Evolutionary conservation across 2,329 filamentous ascomycete genomes (phyloP), one percentile per base, ranked within the genome.

Genomic region (Fusarium subglutinans): DNA sequence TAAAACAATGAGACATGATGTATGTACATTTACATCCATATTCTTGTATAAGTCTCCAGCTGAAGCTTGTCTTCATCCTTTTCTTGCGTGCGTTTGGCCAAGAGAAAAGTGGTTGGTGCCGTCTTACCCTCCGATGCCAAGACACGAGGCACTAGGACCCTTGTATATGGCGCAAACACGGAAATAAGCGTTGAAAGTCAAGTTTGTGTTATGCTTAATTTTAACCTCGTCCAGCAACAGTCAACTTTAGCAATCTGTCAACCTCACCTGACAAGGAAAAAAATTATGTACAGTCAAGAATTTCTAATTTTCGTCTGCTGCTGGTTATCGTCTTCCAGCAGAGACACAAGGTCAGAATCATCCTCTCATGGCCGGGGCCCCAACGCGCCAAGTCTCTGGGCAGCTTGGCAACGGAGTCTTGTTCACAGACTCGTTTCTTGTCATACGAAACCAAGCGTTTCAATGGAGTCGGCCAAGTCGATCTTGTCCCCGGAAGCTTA

Each of bases 351-450:
- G 63, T 63, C 69, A 71, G 69, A 62, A 56, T 41, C 41, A 22
- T 51, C 37, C 72, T 59, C 35, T 47, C 44, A 62, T 30, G 33
- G 40, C 59, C 33, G 24, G 38, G 54, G 40, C 24, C 47, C 43
- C 60, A 58, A 72, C 24, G 18, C 61, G 74, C 74, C 74, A 76
- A 76, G 74, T 65, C 58, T 57, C 71, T 60, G 24, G 68, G 66
- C 61, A 59, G n/a, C 74, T 76, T 76, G 74, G 74, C 74, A 75
- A 68, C 64, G 68, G 68, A 75, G 71, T 47, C 51, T 22, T 50
- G 58, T 67, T 64, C 55, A 50, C 51, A 57, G 35, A 47, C 45
- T 22, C 44, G 35, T 70, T 58, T 63, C 71, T 66, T 44, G 56
- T 66, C 56, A 59, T 63, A 68, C 66, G 58, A 44, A 69, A 40